Evolutionary conservation across 2,329 filamentous ascomycete species (phyloP).

Genomic region (Nemania sp.): DNA sequence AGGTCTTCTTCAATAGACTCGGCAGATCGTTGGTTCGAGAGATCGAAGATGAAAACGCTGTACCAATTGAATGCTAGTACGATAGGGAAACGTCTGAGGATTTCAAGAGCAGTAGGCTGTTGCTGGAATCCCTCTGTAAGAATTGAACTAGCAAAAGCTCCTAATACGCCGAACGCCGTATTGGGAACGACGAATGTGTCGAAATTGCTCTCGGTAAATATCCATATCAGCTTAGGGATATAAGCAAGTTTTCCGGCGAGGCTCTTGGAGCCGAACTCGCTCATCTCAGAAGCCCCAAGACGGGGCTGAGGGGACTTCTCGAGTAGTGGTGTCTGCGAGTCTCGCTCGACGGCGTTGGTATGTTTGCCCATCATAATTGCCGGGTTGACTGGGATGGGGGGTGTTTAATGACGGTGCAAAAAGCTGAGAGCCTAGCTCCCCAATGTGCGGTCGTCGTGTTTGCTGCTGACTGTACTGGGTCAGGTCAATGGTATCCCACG

Average conservation of each 20-base stretch:
- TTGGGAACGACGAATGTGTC: slow-evolving; percentile 52
- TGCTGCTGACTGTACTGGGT: slow-evolving; percentile 2
- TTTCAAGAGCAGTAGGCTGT: slow-evolving; percentile 30
- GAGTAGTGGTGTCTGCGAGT: slow-evolving; percentile 24
- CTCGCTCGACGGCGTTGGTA: slow-evolving; percentile 9
- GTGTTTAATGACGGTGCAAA: slow-evolving; percentile 13
- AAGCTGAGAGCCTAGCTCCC: background rate
- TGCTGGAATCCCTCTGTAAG: slow-evolving; percentile 34
- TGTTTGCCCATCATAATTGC: slow-evolving; percentile 22
- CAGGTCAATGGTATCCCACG: slow-evolving; percentile 6
- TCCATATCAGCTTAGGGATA: slow-evolving; percentile 38
- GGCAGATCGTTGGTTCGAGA: slow-evolving; percentile 48
- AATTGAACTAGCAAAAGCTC: slow-evolving; percentile 43
- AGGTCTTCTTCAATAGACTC: slow-evolving; percentile 49
- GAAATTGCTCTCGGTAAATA: slow-evolving; percentile 52
- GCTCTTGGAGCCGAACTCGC: slow-evolving; percentile 38
- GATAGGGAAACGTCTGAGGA: slow-evolving; percentile 33
- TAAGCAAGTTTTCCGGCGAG: slow-evolving; percentile 31
- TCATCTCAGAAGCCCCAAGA: slow-evolving; percentile 14
- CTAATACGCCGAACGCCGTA: slow-evolving; percentile 50
- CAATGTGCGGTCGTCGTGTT: slow-evolving; percentile 4
- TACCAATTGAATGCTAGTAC: slow-evolving; percentile 44
- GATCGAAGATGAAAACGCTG: slow-evolving; percentile 49
- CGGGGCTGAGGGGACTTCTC: slow-evolving; percentile 27
- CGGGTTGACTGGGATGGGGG: background rate